phyloP scores from a whole-genome alignment of 75 land plant genomes.

The Cryptomeria japonica region DNA sequence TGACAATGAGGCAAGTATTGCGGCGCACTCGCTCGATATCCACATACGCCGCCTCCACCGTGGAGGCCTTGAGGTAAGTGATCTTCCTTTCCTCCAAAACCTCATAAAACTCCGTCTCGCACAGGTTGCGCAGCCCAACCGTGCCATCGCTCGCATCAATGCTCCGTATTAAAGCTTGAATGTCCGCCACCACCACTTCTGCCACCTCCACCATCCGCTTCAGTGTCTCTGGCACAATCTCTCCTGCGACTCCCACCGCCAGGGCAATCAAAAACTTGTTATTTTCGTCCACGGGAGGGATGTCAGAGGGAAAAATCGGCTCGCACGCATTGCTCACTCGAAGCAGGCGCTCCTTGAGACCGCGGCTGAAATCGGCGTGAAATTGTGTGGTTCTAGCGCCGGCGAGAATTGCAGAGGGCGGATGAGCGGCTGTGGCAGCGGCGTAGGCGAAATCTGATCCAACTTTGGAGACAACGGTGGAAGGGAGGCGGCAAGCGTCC shows the following conservation, averaged over 20 bases:
- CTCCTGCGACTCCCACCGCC: conserved; percentile 90
- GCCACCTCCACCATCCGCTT: conserved; percentile 64
- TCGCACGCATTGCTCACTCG: conserved; percentile 54
- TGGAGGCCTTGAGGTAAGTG: conserved; percentile 80
- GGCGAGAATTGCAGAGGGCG: conserved; percentile 14
- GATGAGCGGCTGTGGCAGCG: conserved; percentile 9
- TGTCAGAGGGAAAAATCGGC: conserved; percentile 60
- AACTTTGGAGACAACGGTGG: conserved; percentile 64
- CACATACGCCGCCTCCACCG: conserved; percentile 64
- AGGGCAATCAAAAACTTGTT: conserved; percentile 48
- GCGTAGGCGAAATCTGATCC: conserved; percentile 79
- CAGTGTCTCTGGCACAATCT: conserved; percentile 79
- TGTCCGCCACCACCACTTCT: conserved; percentile 71
- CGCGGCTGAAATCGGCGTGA: conserved; percentile 61
- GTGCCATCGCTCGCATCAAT: conserved; percentile 70
- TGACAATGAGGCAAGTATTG: conserved; percentile 75
- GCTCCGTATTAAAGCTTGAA: conserved; percentile 76
- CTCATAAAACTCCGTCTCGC: conserved; percentile 57
- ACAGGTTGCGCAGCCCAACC: conserved; percentile 48
- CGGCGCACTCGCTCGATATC: conserved; percentile 70
- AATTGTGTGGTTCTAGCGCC: conserved; percentile 59
- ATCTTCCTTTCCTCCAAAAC: conserved; percentile 51
- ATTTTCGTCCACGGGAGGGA: conserved; percentile 23
- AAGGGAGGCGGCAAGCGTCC: conserved; percentile 49
- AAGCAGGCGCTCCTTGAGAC: conserved; percentile 54